Conservation (phyloP, 2,329 filamentous ascomycete species). For the Fusarium gaditjirri region DNA sequence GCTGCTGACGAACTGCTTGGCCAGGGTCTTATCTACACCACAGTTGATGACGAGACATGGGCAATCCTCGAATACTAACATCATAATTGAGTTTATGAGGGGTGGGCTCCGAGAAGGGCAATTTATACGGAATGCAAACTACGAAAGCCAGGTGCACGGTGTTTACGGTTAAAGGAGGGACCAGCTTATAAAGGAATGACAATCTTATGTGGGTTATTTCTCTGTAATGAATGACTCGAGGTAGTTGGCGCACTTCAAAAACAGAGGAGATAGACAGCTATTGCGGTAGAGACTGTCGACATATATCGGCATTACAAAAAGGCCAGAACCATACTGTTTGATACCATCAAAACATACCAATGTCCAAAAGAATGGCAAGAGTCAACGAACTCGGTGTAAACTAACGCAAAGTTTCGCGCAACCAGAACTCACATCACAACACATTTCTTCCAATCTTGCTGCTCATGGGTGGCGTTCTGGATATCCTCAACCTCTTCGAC, state of each 20-base stretch:
- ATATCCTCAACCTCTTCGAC: conserved; percentile 7
- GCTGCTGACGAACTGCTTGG: conserved; percentile 84
- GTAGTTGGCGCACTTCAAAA: conserved; percentile 28
- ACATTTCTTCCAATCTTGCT: conserved; percentile 18
- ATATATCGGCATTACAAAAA: conserved; percentile 3
- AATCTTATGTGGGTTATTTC: conserved; percentile 33
- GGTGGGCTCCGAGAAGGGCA: neutral
- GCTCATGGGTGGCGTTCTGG: neutral
- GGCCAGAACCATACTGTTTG: conserved; percentile 2
- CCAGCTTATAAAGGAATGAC: conserved; percentile 44
- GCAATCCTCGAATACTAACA: conserved; percentile 77
- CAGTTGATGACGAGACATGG: conserved; percentile 93
- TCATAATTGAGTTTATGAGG: neutral
- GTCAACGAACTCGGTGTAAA: neutral
- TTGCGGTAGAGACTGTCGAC: conserved; percentile 37
- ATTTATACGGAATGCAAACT: conserved; percentile 16
- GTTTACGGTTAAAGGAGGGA: conserved; percentile 38
- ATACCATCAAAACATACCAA: neutral
- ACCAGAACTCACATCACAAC: conserved; percentile 30
- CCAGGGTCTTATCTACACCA: conserved; percentile 84
- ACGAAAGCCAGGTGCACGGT: conserved; percentile 41
- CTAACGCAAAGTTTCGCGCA: neutral
- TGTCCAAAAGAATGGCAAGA: conserved; percentile 12
- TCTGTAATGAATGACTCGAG: conserved; percentile 44
- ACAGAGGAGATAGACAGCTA: conserved; percentile 23